Base-by-base conservation (phyloP, 192 early-diverging fungal species). In the Pilaira anomala region DNA sequence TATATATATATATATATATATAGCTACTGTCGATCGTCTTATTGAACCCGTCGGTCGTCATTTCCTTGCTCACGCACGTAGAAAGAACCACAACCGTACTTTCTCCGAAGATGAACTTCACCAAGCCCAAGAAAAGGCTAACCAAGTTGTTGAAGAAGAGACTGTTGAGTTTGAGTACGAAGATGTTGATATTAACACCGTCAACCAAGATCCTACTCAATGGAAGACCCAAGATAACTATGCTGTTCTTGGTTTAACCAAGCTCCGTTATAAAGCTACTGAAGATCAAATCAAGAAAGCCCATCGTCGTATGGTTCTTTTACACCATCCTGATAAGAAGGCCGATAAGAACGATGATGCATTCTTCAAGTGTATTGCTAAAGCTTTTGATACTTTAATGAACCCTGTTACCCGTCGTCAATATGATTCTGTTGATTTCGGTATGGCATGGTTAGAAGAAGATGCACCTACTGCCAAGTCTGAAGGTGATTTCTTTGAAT, bases 281-380 rank as follows among this genome's bases (percentile, higher is more conserved):
- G 88, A 94, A 48, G 96, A 96, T 39, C 91, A 99, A 67, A 92
- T 99, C 74, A 92, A 94, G 83, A 83, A 83, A 60, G 89, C 93
- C 22, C 87, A 75, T 59, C 69, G 63, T 45, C 68, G 68, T 30
- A 98, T 96, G 86, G 97, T 97, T 36, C 86, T 99, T 54, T 90
- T 91, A 49, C 94, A 98, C 83, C 97, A 99, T 72, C 97, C 97
- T 40, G 97, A 99, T 80, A 99, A 99, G 89, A 96, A 96, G 83
- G 91, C 91, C 18, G 81, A 80, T 44, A 82, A 85, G 66, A 89
- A 90, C 78, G 92, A 95, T 68, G 97, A 99, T 80, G 79, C 87
- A n/a, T 97, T 98, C 83, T 99, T 99, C 90, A 99, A 99, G 85
- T 99, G 97, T 76, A 91, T 98, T 55, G 59, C 52, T 44, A 87